These are phyloP conservation scores for Tylopilus orsonianus DNA, from an alignment of 1,284 basidiomycete species.

Conservation along the genomic window DNA sequence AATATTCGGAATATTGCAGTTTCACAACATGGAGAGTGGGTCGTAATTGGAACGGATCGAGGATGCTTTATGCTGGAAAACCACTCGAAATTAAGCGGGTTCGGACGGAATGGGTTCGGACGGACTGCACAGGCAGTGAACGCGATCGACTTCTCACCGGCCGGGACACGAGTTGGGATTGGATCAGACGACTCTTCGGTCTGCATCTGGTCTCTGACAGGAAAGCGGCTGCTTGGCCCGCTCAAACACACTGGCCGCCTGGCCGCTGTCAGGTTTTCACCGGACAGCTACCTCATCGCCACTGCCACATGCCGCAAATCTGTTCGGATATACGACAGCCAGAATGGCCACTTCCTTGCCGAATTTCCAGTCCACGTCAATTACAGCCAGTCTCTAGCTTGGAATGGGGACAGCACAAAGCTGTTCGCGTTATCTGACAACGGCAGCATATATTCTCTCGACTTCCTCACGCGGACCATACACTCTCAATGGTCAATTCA, in stretches of 20 bases:
- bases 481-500: neutral
- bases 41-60: neutral
- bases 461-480: neutral
- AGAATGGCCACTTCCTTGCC: neutral
- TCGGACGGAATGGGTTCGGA: neutral
- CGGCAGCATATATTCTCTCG: neutral
- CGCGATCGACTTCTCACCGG: neutral
- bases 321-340: neutral
- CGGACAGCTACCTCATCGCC: neutral
- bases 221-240: neutral
- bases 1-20: neutral
- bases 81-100: neutral
- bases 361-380: neutral
- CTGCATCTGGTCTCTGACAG: neutral
- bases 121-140: neutral
- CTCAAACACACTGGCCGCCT: neutral
- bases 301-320: neutral
- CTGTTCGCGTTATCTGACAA: neutral
- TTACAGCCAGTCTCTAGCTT: neutral
- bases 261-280: neutral
- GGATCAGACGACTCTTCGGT: neutral
- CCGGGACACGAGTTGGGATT: neutral
- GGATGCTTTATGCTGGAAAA: neutral
- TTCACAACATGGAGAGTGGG: neutral
- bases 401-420: neutral